Evolutionary conservation across 2,329 filamentous ascomycete species (phyloP), one percentile per base, ranked within the genome.

Genomic region (Hypoxylon sp.): DNA sequence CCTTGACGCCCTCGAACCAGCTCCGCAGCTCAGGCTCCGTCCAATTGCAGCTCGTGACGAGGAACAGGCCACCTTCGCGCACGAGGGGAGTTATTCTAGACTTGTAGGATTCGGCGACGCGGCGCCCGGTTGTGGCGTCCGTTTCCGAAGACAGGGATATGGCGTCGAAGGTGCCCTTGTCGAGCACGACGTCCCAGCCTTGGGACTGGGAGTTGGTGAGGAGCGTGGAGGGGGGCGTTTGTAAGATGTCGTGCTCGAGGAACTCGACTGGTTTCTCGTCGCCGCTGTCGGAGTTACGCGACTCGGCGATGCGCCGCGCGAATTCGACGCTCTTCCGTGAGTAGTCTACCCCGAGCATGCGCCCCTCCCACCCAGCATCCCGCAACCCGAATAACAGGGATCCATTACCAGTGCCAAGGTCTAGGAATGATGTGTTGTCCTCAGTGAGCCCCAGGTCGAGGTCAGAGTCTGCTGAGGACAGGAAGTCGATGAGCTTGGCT

Each of bases 21-120:
- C 80, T 81, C 65, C 85, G 83, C 73, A 99, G 80, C 82, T 99
- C 96, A 41, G 89, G 87, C 81, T 96, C 94, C 1, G 95, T 98
- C 96, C 96, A 99, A 80, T 99, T 99, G 78, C 96, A 99, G 79
- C 94, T 97, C 58, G 96, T 98, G 57, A 99, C 88, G 64, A 97
- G 79, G 72, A 98, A 87, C 23, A 93, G 83, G 0, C 93, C 93
- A 1, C 90, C 90, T 0, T 80, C 81, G 72, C 87, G 88, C 54
- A 98, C 85, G 68, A 98, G 83, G 27, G 79, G 80, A 66, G 90
- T 81, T 30, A 95, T 89, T 55, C 88, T 87, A 48, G 85, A 84
- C 50, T 87, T 86, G 80, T 99, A 99, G 2, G 85, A 84, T 77
- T 96, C 92, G 76, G 89, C 91, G 11, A 91, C 83, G 57, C 91